phyloP scores from a whole-genome alignment of 305 asterid species.

The Solanum chacoense region DNA sequence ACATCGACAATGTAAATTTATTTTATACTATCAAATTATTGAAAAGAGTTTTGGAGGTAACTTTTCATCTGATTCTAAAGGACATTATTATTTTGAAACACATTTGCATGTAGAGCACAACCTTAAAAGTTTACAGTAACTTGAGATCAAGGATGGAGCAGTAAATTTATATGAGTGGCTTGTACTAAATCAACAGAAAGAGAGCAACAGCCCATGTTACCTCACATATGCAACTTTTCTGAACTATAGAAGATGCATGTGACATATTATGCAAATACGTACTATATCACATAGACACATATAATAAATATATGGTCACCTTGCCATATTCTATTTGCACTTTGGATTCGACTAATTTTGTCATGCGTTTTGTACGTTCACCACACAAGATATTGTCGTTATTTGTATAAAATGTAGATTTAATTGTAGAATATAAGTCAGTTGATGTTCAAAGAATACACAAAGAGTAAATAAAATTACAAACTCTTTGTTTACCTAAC shows the following conservation, averaged over 20 bases:
- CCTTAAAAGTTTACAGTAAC: background rate
- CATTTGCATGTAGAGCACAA: background rate
- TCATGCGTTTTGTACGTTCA: background rate
- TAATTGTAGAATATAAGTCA: slow-evolving; percentile 6
- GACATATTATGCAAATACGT: background rate
- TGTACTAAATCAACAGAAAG: background rate
- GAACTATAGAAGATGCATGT: background rate
- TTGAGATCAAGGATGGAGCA: background rate
- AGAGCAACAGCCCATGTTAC: background rate
- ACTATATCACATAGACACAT: background rate
- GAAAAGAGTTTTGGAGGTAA: background rate
- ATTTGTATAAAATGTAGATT: background rate
- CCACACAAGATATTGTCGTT: background rate
- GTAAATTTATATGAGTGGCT: background rate
- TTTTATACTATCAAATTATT: background rate
- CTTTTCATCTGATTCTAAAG: background rate
- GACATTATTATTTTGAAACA: background rate
- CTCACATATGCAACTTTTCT: background rate
- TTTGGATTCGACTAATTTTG: background rate
- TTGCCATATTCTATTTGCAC: background rate
- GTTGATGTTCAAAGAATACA: slow-evolving; percentile 17
- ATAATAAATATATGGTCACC: background rate
- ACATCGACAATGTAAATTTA: background rate
- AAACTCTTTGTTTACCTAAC: slow-evolving; percentile 1
- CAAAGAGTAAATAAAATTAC: background rate